Base-by-base conservation (phyloP, 116 monocot genomes). In the Papilionanthe hybrid region DNA sequence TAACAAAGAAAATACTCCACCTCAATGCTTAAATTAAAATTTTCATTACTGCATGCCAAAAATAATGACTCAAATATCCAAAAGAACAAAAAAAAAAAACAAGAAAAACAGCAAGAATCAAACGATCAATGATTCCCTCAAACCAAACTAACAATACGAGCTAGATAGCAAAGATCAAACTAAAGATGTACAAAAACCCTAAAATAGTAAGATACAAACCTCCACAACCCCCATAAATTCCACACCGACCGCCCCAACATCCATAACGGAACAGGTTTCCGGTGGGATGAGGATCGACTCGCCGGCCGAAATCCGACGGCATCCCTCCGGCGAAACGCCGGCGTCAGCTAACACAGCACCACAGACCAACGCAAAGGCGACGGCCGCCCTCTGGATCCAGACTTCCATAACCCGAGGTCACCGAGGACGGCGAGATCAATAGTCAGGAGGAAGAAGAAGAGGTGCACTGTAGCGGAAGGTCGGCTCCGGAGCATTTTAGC, bases 401-500 rank as follows among this genome's bases (percentile, higher is more conserved):
- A 15, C 69, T 69, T 69, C 69, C 69, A 69, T 69, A 32, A 69
- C 69, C 30, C 69, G 69, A 69, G 3, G 25, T 60, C 63, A 22
- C 7, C 23, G 63, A 63, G 10, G 63, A 63, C 7, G 8, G 7
- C 27, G 25, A 63, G 63, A 69, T 69, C 69, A 32, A 29, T 15
- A 69, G 37, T 32, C 17, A 32, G n/a, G 69, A 30, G 10, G 69
- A 17, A 25, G 29, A 28, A 37, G 69, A 32, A 11, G 69, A 68
- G 68, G 9, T 10, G 68, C 68, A 30, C 68, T 10, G 30, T 13
- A 15, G 30, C 68, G 29, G 15, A 22, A 68, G 68, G 9, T 13
- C 11, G 29, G 30, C 29, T 4, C 5, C 30, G 69, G 32, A 3
- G 69, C 69, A 69, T 69, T 15, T 32, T 69, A 69, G 69, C 69